phyloP scores from a whole-genome alignment of 2,329 filamentous ascomycete species.

The Eurotiales sp. region DNA sequence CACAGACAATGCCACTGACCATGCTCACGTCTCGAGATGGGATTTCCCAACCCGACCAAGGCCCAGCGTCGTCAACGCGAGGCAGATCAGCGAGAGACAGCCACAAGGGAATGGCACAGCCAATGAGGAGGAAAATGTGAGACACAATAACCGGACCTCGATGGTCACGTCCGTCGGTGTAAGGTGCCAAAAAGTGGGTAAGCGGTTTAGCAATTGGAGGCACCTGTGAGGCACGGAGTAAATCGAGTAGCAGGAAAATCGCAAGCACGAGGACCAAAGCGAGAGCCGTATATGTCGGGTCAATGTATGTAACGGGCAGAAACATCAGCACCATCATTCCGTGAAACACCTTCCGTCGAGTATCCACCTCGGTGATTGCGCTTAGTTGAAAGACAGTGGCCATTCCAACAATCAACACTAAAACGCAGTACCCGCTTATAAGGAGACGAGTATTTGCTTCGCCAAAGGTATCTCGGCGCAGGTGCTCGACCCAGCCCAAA shows the following conservation, averaged over 20 bases:
- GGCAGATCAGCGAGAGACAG: conserved; percentile 69
- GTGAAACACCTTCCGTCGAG: conserved; percentile 93
- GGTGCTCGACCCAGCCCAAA: conserved; percentile 60
- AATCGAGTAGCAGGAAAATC: conserved; percentile 82
- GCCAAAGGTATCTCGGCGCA: conserved; percentile 64
- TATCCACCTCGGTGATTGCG: conserved; percentile 83
- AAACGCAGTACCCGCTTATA: conserved; percentile 69
- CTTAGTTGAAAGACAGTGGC: conserved; percentile 71
- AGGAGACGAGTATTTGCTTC: conserved; percentile 77
- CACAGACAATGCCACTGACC: conserved; percentile 88
- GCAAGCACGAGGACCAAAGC: conserved; percentile 76
- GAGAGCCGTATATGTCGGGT: conserved; percentile 77
- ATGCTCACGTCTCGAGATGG: conserved; percentile 73
- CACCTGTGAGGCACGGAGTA: conserved; percentile 85
- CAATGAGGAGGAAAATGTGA: conserved; percentile 92
- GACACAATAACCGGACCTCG: conserved; percentile 91
- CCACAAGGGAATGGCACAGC: conserved; percentile 94
- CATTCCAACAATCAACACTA: conserved; percentile 67
- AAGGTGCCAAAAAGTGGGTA: conserved; percentile 82
- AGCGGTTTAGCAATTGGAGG: conserved; percentile 84
- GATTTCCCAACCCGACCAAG: conserved; percentile 72
- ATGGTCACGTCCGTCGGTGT: conserved; percentile 90
- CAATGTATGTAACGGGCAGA: conserved; percentile 77
- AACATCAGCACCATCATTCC: conserved; percentile 98
- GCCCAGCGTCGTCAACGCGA: conserved; percentile 44